phyloP scores from a whole-genome alignment of 2,329 filamentous ascomycete genomes.

The Lecanicillium sp. region DNA sequence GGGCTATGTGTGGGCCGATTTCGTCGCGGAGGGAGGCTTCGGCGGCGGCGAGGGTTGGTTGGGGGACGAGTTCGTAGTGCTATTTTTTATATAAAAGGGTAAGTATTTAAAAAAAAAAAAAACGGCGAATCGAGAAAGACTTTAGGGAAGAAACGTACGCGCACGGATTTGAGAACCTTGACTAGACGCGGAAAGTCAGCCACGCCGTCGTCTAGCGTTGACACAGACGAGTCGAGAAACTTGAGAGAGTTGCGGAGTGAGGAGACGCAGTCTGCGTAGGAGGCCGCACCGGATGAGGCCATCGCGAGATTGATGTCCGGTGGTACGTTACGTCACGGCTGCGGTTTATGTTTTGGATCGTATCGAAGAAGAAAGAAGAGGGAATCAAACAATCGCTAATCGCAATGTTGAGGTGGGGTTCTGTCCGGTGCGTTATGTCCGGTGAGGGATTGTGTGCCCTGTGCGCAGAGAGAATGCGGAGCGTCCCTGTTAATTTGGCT shows the following conservation, averaged over 20 bases:
- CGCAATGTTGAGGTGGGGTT: no score
- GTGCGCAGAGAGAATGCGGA: conserved; percentile 6
- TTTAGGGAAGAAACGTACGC: conserved; percentile 31
- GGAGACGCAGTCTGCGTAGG: conserved; percentile 50
- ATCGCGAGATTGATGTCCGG: conserved; percentile 10
- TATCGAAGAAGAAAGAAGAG: no score
- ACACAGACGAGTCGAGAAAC: conserved; percentile 52
- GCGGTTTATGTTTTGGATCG: no score
- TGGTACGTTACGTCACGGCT: no score
- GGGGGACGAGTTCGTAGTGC: conserved; percentile 90
- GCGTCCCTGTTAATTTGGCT: not conserved
- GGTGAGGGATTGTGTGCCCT: no score
- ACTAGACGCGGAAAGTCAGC: conserved; percentile 49
- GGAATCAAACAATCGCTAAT: no score
- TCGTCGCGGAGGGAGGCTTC: conserved; percentile 80
- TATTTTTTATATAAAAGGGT: conserved; percentile 24
- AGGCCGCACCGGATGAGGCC: conserved; percentile 19
- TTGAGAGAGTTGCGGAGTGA: conserved; percentile 52
- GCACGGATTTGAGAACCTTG: conserved; percentile 47
- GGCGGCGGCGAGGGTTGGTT: conserved; percentile 71
- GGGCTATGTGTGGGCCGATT: conserved; percentile 77
- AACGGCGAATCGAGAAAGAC: not conserved
- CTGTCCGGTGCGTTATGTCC: no score
- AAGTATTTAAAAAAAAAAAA: not conserved
- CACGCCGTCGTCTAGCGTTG: conserved; percentile 46